phyloP scores from a whole-genome alignment of 2,329 filamentous ascomycete species.

The Rhinocladiella similis region DNA sequence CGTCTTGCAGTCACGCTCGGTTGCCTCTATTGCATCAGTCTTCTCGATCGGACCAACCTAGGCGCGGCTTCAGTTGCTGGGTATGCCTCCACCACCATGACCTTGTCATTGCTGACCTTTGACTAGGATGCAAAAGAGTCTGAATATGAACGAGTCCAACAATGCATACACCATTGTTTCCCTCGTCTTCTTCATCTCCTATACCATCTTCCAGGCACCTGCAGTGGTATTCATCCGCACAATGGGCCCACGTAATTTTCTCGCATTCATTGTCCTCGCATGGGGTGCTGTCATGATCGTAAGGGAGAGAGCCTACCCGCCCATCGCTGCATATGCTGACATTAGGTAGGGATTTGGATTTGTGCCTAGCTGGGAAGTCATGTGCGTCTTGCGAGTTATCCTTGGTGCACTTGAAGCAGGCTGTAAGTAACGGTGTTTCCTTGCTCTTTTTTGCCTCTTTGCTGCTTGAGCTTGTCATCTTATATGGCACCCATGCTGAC shows the following conservation, averaged over 20 bases:
- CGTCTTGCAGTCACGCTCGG: slow-evolving; percentile 64
- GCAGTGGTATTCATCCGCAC: slow-evolving; percentile 68
- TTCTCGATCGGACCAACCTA: slow-evolving; percentile 80
- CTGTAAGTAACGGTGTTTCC: slow-evolving; percentile 60
- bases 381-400: slow-evolving; percentile 37
- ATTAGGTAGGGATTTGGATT: slow-evolving; percentile 25
- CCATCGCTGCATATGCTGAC: not conserved
- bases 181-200: slow-evolving; percentile 72
- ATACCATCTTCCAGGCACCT: slow-evolving; percentile 69
- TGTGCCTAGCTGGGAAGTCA: slow-evolving; percentile 27
- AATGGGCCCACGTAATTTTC: slow-evolving; percentile 49
- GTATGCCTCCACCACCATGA: not conserved
- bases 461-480: too few relatives aligned
- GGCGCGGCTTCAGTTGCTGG: slow-evolving; percentile 70
- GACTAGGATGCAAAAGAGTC: slow-evolving; percentile 5
- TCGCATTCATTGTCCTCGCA: slow-evolving; percentile 34
- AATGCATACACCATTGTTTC: slow-evolving; percentile 56
- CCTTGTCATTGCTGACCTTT: not conserved
- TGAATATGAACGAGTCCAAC: slow-evolving; percentile 27
- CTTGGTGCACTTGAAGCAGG: slow-evolving; percentile 66
- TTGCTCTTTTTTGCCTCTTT: slow-evolving; percentile 35
- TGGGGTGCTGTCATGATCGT: slow-evolving; percentile 45
- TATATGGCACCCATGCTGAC: not conserved
- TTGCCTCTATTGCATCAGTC: slow-evolving; percentile 69
- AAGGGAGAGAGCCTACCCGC: not conserved